Percentiles rank a stretch among this genome's conserved stretches.
phyloP scores from a whole-genome alignment of 2,329 filamentous ascomycete genomes.

The Parasarocladium wereldwijsianum region DNA sequence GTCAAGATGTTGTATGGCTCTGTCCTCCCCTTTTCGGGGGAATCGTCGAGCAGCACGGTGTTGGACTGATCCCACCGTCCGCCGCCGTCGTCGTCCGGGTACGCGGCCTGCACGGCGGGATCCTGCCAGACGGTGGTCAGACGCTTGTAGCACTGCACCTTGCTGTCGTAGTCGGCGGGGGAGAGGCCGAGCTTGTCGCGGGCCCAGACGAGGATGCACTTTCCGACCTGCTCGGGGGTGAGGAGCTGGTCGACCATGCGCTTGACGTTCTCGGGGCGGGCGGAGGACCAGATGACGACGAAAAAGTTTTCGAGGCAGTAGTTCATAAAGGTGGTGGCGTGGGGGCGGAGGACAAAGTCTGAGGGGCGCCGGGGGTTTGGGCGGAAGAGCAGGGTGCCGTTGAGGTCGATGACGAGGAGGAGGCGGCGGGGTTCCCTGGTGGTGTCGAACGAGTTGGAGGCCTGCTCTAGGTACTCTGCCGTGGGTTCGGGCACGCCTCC shows the following conservation, averaged over 20 bases:
- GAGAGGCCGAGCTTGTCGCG: conserved; percentile 63
- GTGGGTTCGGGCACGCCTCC: conserved; percentile 48
- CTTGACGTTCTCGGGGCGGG: conserved; percentile 55
- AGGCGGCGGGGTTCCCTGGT: conserved; percentile 41
- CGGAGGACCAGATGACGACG: conserved; percentile 87
- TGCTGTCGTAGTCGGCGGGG: conserved; percentile 44
- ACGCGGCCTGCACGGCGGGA: conserved; percentile 23
- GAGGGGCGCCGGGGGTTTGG: conserved; percentile 32
- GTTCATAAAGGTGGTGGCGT: conserved; percentile 52
- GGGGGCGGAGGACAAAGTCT: conserved; percentile 50
- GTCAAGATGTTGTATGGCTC: conserved; percentile 75
- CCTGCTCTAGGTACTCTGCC: conserved; percentile 41
- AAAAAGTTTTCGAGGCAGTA: conserved; percentile 62
- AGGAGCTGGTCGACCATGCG: conserved; percentile 55
- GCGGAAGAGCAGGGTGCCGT: conserved; percentile 75
- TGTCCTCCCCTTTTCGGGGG: conserved; percentile 58
- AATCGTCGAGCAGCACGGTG: conserved; percentile 84
- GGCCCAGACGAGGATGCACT: conserved; percentile 60
- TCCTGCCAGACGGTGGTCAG: conserved; percentile 58
- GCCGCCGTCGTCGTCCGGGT: conserved; percentile 25
- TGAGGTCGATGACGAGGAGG: conserved; percentile 80
- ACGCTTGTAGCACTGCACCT: conserved; percentile 83
- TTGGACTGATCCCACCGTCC: conserved; percentile 64
- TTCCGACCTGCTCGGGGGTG: conserved; percentile 29
- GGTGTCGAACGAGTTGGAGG: conserved; percentile 20